Conservation (phyloP, 2,329 filamentous ascomycete species). For the Aspergillus sclerotialis region DNA sequence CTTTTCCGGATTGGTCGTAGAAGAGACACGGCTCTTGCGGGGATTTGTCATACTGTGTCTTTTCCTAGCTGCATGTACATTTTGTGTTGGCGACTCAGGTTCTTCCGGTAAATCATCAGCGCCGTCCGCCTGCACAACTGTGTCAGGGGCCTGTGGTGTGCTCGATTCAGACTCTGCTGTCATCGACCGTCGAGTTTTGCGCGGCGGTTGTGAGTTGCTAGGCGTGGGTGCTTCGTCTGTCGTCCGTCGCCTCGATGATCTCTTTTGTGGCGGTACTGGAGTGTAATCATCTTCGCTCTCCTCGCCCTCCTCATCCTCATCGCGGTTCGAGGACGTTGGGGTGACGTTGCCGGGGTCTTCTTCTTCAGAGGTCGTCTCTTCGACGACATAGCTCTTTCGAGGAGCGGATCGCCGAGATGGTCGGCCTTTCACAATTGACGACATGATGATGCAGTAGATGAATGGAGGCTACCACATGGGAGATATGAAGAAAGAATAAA, state of each 20-base stretch:
- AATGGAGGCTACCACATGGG: conserved; percentile 20
- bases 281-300: conserved; percentile 75
- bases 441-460: conserved; percentile 22
- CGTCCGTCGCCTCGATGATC: conserved; percentile 51
- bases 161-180: conserved; percentile 31
- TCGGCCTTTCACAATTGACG: conserved; percentile 40
- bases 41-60: conserved; percentile 53
- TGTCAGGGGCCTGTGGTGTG: conserved; percentile 8
- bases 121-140: conserved; percentile 17
- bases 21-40: conserved; percentile 36
- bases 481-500: conserved; percentile 9
- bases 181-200: conserved; percentile 38
- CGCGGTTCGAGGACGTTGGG: conserved; percentile 31
- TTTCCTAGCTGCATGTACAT: conserved; percentile 56
- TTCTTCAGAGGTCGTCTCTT: conserved; percentile 70
- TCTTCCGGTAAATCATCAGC: conserved; percentile 36
- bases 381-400: conserved; percentile 66
- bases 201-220: conserved; percentile 20
- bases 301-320: conserved; percentile 53
- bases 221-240: conserved; percentile 44
- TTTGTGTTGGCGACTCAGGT: conserved; percentile 50
- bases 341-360: conserved; percentile 49
- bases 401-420: conserved; percentile 55
- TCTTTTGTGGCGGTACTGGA: conserved; percentile 59
- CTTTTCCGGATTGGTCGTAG: conserved; percentile 30